Evolutionary conservation across 2,329 filamentous ascomycete species (phyloP).

Genomic region (Fusarium poae): DNA sequence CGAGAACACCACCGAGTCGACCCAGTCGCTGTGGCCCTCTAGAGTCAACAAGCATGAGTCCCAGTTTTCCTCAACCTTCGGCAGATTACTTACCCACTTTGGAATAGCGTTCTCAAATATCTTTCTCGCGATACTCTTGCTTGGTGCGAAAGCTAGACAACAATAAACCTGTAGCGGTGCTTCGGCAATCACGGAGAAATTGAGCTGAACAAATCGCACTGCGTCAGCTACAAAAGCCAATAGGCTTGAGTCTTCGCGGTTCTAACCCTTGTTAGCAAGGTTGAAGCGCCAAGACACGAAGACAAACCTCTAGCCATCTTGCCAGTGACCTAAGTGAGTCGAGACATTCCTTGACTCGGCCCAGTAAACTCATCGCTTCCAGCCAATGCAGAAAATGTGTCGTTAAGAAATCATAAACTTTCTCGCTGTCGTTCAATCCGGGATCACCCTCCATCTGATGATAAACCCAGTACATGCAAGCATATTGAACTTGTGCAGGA

Average conservation of each 20-base stretch:
- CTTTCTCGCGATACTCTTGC: not conserved
- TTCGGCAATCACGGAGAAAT: not conserved
- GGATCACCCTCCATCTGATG: not conserved
- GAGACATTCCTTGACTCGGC: not conserved
- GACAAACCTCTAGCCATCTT: not conserved
- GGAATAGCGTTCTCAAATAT: not conserved
- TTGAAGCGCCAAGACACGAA: accelerated
- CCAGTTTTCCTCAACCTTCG: not conserved
- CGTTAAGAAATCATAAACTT: not conserved
- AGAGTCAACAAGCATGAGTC: not conserved
- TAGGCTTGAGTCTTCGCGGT: not conserved
- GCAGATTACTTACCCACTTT: not conserved
- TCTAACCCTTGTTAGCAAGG: not conserved
- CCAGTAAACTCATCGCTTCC: no score
- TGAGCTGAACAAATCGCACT: not conserved
- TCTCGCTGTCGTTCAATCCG: accelerated
- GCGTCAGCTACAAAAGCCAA: not conserved
- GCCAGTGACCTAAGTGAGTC: not conserved
- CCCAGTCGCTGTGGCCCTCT: not conserved
- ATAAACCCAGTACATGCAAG: not conserved
- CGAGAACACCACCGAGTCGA: not conserved
- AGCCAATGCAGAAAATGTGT: not conserved
- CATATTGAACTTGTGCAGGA: not conserved
- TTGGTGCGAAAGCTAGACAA: not conserved
- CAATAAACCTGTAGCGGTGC: not conserved